Evolutionary conservation across 805 yeast species (phyloP), one percentile per base, ranked within the genome.

Genomic region (Candida insectorum): DNA sequence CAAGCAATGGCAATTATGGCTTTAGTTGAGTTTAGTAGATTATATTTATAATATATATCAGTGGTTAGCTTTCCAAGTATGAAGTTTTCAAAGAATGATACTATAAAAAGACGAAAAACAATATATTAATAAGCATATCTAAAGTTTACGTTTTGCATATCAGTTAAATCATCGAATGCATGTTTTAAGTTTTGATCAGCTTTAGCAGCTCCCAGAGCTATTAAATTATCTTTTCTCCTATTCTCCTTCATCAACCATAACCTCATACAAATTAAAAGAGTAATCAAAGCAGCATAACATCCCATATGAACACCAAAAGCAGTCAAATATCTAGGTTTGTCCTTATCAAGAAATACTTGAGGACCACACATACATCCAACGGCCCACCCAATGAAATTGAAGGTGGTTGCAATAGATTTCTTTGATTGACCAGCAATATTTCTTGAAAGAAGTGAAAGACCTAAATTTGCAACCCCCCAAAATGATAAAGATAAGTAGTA

Each of bases 381-480:
- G 28, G 85, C 77, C 53, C 79, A 85, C 2, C 77, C 82, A 40
- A 81, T 65, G 51, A 82, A 65, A 33, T 69, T 71, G 24, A 79
- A 52, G 3, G 81, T 80, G 33, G 76, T 74, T 14, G 73, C 69
- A 6, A 76, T 69, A 44, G 78, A 67, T 47, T 81, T 81, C 56
- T 85, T 85, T 10, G 89, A 81, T 43, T 76, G 75, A 15, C 93
- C 93, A 2, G 88, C 78, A 28, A 78, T 69, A 51, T 83, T 77
- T 31, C 79, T 71, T 33, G 74, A 66, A 40, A 74, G 73, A 81
- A 81, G 75, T 6, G 77, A 69, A 46, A 75, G 77, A 21, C 78
- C 62, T 36, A 77, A 62, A 3, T 81, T 74, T 35, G 74, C 77
- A 34, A 74, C 63, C 52, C 77, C 65, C 26, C 77, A 70, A 29